Evolutionary conservation across 306 rosid species (phyloP), one percentile per base, ranked within the genome.

Genomic region (Oxytropis ochrocephala): DNA sequence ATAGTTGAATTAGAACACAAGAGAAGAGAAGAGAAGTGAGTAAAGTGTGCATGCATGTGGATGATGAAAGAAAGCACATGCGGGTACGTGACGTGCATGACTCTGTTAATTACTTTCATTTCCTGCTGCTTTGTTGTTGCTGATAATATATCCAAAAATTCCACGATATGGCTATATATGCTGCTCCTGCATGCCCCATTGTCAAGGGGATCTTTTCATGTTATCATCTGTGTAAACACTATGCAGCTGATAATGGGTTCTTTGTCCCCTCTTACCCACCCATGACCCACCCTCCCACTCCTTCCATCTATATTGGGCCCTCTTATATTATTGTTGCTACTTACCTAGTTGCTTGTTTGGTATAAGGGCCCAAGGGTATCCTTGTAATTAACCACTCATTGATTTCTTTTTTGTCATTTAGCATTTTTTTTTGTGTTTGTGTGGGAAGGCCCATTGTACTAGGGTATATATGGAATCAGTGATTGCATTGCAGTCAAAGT

Each of bases 11-110:
- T 39, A 17, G 18, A n/a, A 47, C 11, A 5, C 17, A 0, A 5
- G 1, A 10, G 12, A 16, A 11, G 27, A 43, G 52, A 54, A 43
- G 52, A 54, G 38, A 13, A 57, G 8, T 13, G 42, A 57, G 11
- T 6, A 60, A 56, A 4, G 39, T 44, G 47, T 4, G 19, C n/a
- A n/a, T 69, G 86, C 95, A 88, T 89, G 96, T 89, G 96, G 78
- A 73, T 69, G 89, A 82, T 71, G 88, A 75, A 82, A 80, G 81
- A 27, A 6, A 67, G 88, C 96, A 89, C 96, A 86, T 89, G 96
- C 74, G 56, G 56, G 11, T 88, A 82, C 85, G 78, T 78, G 88
- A 86, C 78, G 73, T 86, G 89, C 89, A 84, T 88, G 79, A 83
- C 27, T 21, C 80, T 78, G 72, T 65, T 42, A 48, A 42, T 30